Percentiles rank a stretch among this genome's conserved stretches.
These are phyloP conservation scores for Phytopythium litorale DNA, from an alignment of 352 stramenopile genomes.

Conservation along the genomic window DNA sequence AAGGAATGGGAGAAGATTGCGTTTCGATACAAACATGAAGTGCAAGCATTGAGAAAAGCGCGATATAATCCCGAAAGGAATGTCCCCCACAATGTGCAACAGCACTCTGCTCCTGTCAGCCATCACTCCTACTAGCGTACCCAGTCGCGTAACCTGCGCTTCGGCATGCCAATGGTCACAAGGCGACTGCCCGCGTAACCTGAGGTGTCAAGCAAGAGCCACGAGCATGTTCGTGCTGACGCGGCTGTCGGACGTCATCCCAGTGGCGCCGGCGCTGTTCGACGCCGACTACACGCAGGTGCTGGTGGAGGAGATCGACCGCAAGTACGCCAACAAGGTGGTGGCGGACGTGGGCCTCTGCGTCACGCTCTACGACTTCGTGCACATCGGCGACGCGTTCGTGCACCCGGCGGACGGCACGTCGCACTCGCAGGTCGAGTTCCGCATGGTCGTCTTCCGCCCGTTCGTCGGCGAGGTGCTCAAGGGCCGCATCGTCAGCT, in stretches of 20 bases:
- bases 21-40: too few relatives aligned
- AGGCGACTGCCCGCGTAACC: too few relatives aligned
- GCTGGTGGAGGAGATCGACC: constrained; percentile 86
- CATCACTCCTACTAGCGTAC: too few relatives aligned
- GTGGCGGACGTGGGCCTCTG: constrained; percentile 85
- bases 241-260: constrained; percentile 84
- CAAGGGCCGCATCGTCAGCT: constrained; percentile 86
- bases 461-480: constrained; percentile 87
- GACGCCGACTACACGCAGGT: constrained; percentile 82
- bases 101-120: too few relatives aligned
- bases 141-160: too few relatives aligned
- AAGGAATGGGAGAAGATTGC: too few relatives aligned
- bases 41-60: too few relatives aligned
- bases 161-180: too few relatives aligned
- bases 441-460: constrained; percentile 88
- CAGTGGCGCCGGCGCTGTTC: constrained; percentile 75
- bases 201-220: not conserved
- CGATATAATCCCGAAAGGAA: too few relatives aligned
- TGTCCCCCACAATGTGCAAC: too few relatives aligned
- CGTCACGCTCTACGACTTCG: constrained; percentile 88
- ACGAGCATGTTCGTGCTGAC: constrained; percentile 77
- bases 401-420: constrained; percentile 83
- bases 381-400: constrained; percentile 83
- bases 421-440: constrained; percentile 87
- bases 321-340: constrained; percentile 91